Percentiles rank a stretch among this genome's conserved stretches.
These are phyloP conservation scores for Pleurotus tuber-regium DNA, from an alignment of 768 basidiomycete species.

Conservation along the genomic window DNA sequence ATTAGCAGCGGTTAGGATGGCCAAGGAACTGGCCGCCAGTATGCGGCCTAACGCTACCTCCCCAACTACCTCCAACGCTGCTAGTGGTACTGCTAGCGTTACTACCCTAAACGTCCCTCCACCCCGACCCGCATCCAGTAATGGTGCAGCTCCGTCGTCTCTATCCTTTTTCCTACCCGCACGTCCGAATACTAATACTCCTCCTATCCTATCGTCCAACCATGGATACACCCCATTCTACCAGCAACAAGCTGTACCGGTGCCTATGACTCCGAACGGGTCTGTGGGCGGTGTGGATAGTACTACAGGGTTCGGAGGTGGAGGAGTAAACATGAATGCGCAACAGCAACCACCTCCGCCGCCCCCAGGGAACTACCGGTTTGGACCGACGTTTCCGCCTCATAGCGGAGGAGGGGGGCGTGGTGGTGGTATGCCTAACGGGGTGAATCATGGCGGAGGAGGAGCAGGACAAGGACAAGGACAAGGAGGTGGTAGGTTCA, in stretches of 20 bases:
- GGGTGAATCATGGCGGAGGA: neutral
- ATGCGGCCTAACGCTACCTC: neutral
- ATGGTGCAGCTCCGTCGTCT: too few relatives aligned
- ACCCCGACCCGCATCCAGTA: neutral
- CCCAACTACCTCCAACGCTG: neutral
- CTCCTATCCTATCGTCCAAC: neutral
- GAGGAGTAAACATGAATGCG: neutral
- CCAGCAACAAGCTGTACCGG: neutral
- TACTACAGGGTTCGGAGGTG: neutral
- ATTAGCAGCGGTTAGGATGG: neutral
- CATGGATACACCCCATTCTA: neutral
- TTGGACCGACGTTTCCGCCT: neutral
- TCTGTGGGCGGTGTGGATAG: neutral
- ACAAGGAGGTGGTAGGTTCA: neutral
- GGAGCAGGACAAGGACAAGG: neutral
- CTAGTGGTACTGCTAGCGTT: neutral
- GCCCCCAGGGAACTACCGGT: neutral
- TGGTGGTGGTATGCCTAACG: too few relatives aligned
- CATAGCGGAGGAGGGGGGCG: neutral
- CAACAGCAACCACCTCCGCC: neutral
- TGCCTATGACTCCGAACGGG: neutral
- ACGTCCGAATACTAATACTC: neutral
- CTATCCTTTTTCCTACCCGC: neutral
- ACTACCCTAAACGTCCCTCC: neutral
- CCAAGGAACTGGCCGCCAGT: neutral